Base-by-base conservation (phyloP, 768 basidiomycete species). In the Boletus rex-veris region DNA sequence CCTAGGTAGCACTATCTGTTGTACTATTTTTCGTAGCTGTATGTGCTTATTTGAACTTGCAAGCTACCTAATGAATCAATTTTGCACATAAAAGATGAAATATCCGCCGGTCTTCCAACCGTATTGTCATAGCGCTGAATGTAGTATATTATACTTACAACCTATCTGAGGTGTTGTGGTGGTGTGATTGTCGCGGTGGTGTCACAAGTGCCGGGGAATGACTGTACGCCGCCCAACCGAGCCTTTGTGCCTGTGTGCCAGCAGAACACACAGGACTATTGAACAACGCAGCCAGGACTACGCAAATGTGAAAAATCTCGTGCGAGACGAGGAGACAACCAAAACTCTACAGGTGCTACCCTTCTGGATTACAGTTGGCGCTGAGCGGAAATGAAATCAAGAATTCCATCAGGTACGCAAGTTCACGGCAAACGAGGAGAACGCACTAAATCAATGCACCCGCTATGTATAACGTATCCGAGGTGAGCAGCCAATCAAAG, bases 301-400 rank as follows among this genome's bases (percentile, higher is more conserved):
- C 92, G 62, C 80, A 84, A 55, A 85, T 68, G 66, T 95, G 94
- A 70, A 97, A 95, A 61, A 96, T 88, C 71, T 95, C 90, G 74
- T 96, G 93, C 18, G 88, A 92, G 0, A 88, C 80, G 51, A 85
- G 79, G 62, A 90, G 80, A 63, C 80, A 78, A 72, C 94, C 92
- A 71, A 93, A 28, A 93, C 58, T 71, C 80, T 36, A n/a, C n/a
- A n/a, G n/a, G n/a, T n/a, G n/a, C n/a, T n/a, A 92, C 37, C 83
- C 77, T 64, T 95, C 92, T 41, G 92, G 92, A 51, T 92, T 78
- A 46, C 91, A 82, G 65, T 86, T 85, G 45, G 91, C 91, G 72
- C 92, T 95, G 70, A 70, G 65, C 68, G 68, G 70, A 70, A 71
- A 71, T 69, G 70, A 66, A 70, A 61, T 57, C 30, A 60, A 40